phyloP scores from a whole-genome alignment of 371 early-diverging fungal species.

The Apophysomyces variabilis region DNA sequence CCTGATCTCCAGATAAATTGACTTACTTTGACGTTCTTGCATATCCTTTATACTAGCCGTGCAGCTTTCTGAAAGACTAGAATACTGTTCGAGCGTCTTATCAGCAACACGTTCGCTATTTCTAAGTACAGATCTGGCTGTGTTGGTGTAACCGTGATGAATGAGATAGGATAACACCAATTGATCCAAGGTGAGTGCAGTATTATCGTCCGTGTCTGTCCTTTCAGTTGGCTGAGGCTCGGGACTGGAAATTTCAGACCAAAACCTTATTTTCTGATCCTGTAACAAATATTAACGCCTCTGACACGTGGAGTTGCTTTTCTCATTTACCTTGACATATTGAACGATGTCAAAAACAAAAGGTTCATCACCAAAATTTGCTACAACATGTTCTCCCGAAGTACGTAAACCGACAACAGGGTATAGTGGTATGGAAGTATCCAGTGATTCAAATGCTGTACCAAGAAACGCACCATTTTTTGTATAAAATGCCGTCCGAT shows the following conservation, averaged over 20 bases:
- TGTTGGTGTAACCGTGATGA: slow-evolving; percentile 76
- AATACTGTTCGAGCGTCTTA: slow-evolving; percentile 29
- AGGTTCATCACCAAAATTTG: slow-evolving; percentile 86
- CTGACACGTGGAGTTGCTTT: slow-evolving; percentile 16
- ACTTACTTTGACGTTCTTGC: slow-evolving; percentile 34
- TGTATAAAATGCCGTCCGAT: slow-evolving; percentile 81
- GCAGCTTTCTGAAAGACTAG: slow-evolving; percentile 22
- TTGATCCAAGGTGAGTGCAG: slow-evolving; percentile 38
- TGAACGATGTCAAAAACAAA: slow-evolving; percentile 87
- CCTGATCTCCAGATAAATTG: not conserved
- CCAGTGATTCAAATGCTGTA: slow-evolving; percentile 38
- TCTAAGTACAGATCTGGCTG: slow-evolving; percentile 68
- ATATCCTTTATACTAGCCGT: slow-evolving; percentile 22
- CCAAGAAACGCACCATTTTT: slow-evolving; percentile 90
- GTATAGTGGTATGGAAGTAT: slow-evolving; percentile 56
- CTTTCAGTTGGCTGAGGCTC: slow-evolving; percentile 1
- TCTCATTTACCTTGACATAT: slow-evolving; percentile 59
- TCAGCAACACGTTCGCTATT: slow-evolving; percentile 25
- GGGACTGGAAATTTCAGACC: not conserved
- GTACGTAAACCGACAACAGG: slow-evolving; percentile 91
- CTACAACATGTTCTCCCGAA: slow-evolving; percentile 77
- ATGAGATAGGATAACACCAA: slow-evolving; percentile 77
- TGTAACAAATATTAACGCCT: not conserved
- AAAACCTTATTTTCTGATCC: slow-evolving; percentile 10
- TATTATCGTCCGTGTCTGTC: not conserved